Evolutionary conservation across 371 early-diverging fungal species (phyloP), one percentile per base, ranked within the genome.

Genomic region (Chytridiales sp.): DNA sequence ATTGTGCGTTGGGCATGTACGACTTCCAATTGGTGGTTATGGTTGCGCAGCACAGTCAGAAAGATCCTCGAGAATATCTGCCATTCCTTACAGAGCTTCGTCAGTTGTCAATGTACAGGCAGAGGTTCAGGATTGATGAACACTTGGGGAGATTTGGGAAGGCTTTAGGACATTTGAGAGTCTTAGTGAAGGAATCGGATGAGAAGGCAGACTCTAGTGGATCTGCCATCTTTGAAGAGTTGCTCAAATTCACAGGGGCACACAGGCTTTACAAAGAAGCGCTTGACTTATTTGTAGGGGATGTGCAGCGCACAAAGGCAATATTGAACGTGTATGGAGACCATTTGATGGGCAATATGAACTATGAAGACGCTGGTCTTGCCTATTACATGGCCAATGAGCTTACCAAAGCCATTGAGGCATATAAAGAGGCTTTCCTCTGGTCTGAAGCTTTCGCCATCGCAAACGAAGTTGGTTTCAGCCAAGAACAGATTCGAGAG

Each of bases 21-120:
- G 93, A 97, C 62, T 90, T 96, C 66, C 74, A 84, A 15, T 77
- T 97, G 51, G 94, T 93, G 6, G 68, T 96, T 35, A 86, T 93
- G 88, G 94, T 96, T 21, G 97, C 95, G 15, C 95, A 95, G 69
- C 89, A 90, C 65, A 90, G 93, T 19, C 94, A 96, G 61, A 93
- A 84, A 79, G 97, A 97, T 80, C 97, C 97, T 21, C 80, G 93
- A 27, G 98, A 97, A 76, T 96, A 96, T 58, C 68, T 96, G 47
- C 88, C 94, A 0, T 93, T 93, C 74, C 75, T 97, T 54, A 78
- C 87, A 40, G 89, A 88, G 59, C 83, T 95, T 47, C 85, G 89
- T 38, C 81, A 82, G 22, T 70, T 92, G 19, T 80, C 84, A 30
- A 76, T 74, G 43, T 80, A 86, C 42, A 89, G 91, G 56, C 93